phyloP scores from a whole-genome alignment of 2,329 filamentous ascomycete genomes.

The Ascochyta lentis region DNA sequence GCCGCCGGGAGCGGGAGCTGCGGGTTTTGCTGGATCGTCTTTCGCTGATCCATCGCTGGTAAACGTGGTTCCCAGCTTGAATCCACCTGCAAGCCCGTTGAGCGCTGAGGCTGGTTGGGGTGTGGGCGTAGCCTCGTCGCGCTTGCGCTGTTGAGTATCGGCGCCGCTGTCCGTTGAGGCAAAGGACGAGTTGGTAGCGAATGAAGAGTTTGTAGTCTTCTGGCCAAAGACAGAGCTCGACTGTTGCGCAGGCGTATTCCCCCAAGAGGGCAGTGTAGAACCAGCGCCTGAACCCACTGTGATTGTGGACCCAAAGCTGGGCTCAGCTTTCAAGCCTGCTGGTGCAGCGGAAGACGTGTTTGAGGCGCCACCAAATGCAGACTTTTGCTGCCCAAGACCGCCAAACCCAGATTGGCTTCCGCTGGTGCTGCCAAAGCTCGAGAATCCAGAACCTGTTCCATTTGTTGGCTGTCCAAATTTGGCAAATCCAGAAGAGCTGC shows the following conservation, averaged over 20 bases:
- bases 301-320: slow-evolving; percentile 52
- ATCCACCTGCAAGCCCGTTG: slow-evolving; percentile 54
- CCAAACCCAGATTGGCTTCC: slow-evolving; percentile 40
- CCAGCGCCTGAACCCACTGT: slow-evolving; percentile 45
- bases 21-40: slow-evolving; percentile 63
- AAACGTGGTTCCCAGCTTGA: slow-evolving; percentile 73
- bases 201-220: slow-evolving; percentile 34
- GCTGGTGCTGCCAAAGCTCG: slow-evolving; percentile 33
- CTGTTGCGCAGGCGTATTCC: slow-evolving; percentile 40
- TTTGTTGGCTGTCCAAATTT: slow-evolving; percentile 33
- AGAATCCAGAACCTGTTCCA: slow-evolving; percentile 38
- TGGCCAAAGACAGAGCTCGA: slow-evolving; percentile 37
- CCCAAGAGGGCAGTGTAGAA: slow-evolving; percentile 43
- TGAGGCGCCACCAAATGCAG: slow-evolving; percentile 33
- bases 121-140: slow-evolving; percentile 47
- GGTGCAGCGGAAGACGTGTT: slow-evolving; percentile 17
- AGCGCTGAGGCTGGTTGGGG: slow-evolving; percentile 36
- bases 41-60: slow-evolving; percentile 67
- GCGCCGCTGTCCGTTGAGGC: slow-evolving; percentile 32
- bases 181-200: slow-evolving; percentile 37
- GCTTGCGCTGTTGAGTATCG: slow-evolving; percentile 23
- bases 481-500: slow-evolving; percentile 40
- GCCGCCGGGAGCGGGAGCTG: slow-evolving; percentile 52
- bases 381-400: slow-evolving; percentile 40
- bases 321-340: slow-evolving; percentile 36